Percentiles rank a stretch among this genome's conserved stretches.
Conservation (phyloP, 1,284 basidiomycete species). For the Pisolithus thermaeus region DNA sequence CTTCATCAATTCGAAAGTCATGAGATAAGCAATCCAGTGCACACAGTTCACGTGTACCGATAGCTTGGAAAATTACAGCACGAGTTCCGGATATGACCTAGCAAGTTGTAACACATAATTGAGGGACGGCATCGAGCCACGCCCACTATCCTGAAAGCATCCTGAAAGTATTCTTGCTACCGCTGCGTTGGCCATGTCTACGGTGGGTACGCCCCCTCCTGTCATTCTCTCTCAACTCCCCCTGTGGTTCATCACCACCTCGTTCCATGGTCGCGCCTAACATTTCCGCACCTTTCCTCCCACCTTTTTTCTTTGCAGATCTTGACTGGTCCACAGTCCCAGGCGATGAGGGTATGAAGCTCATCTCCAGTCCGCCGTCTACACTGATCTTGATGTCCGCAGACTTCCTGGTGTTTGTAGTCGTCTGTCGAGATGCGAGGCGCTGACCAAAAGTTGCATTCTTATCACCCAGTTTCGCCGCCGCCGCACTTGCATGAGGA, state of each 20-base stretch:
- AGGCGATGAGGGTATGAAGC: slow-evolving; percentile 51
- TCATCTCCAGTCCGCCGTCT: slow-evolving; percentile 61
- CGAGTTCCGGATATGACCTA: background rate
- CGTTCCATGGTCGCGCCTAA: slow-evolving; percentile 87
- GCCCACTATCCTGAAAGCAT: slow-evolving; percentile 14
- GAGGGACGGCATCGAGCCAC: background rate
- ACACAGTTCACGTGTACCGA: too few relatives aligned
- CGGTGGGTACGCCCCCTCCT: slow-evolving; percentile 66
- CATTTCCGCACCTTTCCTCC: slow-evolving; percentile 61
- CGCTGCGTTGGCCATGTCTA: slow-evolving; percentile 72
- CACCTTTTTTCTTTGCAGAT: slow-evolving; percentile 29
- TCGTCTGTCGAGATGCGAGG: slow-evolving; percentile 30
- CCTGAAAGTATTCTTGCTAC: slow-evolving; percentile 81
- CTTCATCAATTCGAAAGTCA: too few relatives aligned
- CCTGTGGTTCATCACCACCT: slow-evolving; percentile 48
- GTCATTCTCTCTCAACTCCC: slow-evolving; percentile 50
- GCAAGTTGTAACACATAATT: background rate
- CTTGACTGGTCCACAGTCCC: slow-evolving; percentile 23
- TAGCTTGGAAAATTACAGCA: too few relatives aligned
- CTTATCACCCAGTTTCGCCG: slow-evolving; percentile 35
- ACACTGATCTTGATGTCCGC: slow-evolving; percentile 16
- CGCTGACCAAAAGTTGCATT: slow-evolving; percentile 68
- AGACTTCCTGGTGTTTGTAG: slow-evolving; percentile 10
- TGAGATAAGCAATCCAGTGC: too few relatives aligned
- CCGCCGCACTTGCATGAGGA: slow-evolving; percentile 34